phyloP scores from a whole-genome alignment of 352 stramenopile species.

The Globisporangium perplexum region DNA sequence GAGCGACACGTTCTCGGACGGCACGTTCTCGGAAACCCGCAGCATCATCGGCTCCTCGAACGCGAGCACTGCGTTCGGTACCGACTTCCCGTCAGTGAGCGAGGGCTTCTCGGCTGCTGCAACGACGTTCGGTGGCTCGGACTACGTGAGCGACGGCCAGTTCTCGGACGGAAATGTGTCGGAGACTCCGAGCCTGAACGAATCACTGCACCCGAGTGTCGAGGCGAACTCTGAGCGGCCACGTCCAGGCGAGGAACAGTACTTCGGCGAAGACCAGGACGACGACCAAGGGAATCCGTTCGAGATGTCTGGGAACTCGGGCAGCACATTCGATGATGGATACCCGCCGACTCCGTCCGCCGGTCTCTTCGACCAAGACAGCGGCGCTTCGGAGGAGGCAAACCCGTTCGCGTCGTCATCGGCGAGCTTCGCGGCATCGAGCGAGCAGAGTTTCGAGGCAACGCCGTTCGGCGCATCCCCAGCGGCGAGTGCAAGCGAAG shows the following conservation, averaged over 20 bases:
- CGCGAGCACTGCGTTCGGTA: conserved; percentile 69
- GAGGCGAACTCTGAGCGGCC: conserved; percentile 33
- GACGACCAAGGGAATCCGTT: conserved; percentile 18
- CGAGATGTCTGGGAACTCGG: conserved; percentile 20
- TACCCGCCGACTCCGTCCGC: conserved; percentile 10
- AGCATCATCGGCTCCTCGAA: conserved; percentile 72
- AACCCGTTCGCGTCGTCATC: conserved; percentile 42
- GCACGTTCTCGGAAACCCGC: conserved; percentile 58
- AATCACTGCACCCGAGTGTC: conserved; percentile 30
- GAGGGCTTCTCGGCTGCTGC: conserved; percentile 61
- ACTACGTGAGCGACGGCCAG: conserved; percentile 46
- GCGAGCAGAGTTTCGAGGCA: conserved; percentile 5
- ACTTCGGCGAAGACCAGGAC: conserved; percentile 25
- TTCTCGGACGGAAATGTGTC: conserved; percentile 62
- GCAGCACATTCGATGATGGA: conserved; percentile 16
- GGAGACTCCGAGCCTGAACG: conserved; percentile 47
- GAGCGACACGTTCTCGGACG: conserved; percentile 61
- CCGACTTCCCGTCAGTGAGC: conserved; percentile 68
- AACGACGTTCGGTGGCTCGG: conserved; percentile 50
- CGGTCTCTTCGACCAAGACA: conserved; percentile 19
- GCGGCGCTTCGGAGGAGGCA: conserved; percentile 18
- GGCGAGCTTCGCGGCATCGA: conserved; percentile 21
- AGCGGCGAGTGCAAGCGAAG: conserved; percentile 1
- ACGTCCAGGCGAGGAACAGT: conserved; percentile 20
- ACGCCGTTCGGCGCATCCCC: conserved; percentile 9